Base-by-base conservation (phyloP, 2,329 filamentous ascomycete species). In the Bertia moriformis region DNA sequence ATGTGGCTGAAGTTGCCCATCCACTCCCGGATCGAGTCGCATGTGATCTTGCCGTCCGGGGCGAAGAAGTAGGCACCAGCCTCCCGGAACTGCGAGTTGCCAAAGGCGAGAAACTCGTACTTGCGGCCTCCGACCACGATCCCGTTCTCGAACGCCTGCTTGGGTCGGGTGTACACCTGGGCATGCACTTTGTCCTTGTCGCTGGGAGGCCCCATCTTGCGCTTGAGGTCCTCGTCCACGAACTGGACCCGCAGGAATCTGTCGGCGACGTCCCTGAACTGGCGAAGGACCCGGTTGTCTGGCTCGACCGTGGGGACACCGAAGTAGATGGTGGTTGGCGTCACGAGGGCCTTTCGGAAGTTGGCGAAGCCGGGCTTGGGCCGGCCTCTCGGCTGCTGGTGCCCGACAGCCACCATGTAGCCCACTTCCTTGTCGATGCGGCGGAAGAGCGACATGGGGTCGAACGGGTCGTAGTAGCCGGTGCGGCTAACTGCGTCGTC, bases 41-140 rank as follows among this genome's bases (percentile, higher is more conserved):
- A 85, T 1, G 74, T 80, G 5, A 83, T 52, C 40, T 73, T 64
- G 0, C 72, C 62, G 0, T 74, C 76, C 0, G 83, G 72, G 3
- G 84, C 81, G 55, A 95, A 96, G 58, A 98, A 95, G 52, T 91
- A 96, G 0, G 85, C 88, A 0, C 88, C 83, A 47, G 88, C 78
- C 51, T 96, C 88, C 39, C 89, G 75, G 43, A 98, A 83, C 49
- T 98, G 91, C 0, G 91, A 95, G 55, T 91, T 96, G 0, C 91
- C 89, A 60, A 88, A 95, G 0, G 89, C 91, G 18, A 98, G 71
- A 46, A 96, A 96, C 47, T 89, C 73, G 55, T 87, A 98, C 42
- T 75, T 73, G 5, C 85, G 78, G 44, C 80, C 83, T 3, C 85
- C 91, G 38, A 98, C 78, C 1, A 66, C 66, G 46, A 98, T 89